Conservation (phyloP, 2,329 filamentous ascomycete species). For the Coniochaeta sp. region DNA sequence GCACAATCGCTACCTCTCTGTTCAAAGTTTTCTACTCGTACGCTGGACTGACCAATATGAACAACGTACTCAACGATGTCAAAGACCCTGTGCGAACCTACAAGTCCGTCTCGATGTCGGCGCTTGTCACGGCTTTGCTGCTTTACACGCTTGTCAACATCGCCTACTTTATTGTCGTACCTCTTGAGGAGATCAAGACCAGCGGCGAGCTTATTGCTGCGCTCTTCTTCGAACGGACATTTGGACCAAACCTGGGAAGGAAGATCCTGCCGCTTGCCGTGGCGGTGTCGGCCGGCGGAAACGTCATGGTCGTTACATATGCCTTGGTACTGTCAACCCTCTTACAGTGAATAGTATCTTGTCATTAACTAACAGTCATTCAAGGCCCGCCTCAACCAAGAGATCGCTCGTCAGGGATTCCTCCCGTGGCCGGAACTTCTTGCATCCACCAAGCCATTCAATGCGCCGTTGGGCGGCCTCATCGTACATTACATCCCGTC, state of each 20-base stretch:
- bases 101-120: slow-evolving; percentile 51
- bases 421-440: slow-evolving; percentile 54
- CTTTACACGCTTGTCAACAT: slow-evolving; percentile 63
- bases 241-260: slow-evolving; percentile 50
- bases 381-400: slow-evolving; percentile 62
- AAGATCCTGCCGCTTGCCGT: slow-evolving; percentile 55
- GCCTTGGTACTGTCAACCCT: slow-evolving; percentile 44
- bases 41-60: slow-evolving; percentile 57
- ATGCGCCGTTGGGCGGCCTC: slow-evolving; percentile 59
- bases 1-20: slow-evolving; percentile 56
- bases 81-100: slow-evolving; percentile 59
- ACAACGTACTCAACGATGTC: slow-evolving; percentile 66
- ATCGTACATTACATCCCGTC: slow-evolving; percentile 64
- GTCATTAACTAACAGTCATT: not conserved
- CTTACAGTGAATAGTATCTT: not conserved
- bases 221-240: slow-evolving; percentile 57
- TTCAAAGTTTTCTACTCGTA: slow-evolving; percentile 67
- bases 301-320: slow-evolving; percentile 68
- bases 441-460: slow-evolving; percentile 59
- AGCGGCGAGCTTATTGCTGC: slow-evolving; percentile 63
- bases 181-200: slow-evolving; percentile 56
- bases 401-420: slow-evolving; percentile 64
- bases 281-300: slow-evolving; percentile 59
- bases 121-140: slow-evolving; percentile 51
- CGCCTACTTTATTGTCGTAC: slow-evolving; percentile 55